Conservation (phyloP, 352 stramenopile species). For the Phytopythium kandeliae region DNA sequence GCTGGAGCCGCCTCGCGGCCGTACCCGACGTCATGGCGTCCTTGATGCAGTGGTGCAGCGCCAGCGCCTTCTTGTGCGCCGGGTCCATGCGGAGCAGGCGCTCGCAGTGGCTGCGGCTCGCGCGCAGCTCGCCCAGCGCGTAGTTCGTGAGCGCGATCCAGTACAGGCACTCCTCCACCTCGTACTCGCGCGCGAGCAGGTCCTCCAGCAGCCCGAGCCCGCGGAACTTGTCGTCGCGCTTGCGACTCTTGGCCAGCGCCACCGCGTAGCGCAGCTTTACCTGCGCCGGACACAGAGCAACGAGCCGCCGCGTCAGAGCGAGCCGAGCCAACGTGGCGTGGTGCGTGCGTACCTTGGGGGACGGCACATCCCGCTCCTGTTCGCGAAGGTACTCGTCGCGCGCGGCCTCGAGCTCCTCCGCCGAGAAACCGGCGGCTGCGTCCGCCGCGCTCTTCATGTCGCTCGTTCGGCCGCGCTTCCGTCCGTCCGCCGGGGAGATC, state of each 20-base stretch:
- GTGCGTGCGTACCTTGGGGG: slow-evolving; percentile 26
- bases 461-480: slow-evolving; percentile 6
- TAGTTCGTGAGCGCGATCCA: slow-evolving; percentile 73
- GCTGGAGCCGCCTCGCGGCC: too few species aligned
- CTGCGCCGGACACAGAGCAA: slow-evolving; percentile 11
- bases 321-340: too few species aligned
- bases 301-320: background rate
- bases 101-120: slow-evolving; percentile 68
- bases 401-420: slow-evolving; percentile 59
- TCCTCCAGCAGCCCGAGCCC: slow-evolving; percentile 72
- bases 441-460: slow-evolving; percentile 26
- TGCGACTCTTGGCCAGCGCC: slow-evolving; percentile 68
- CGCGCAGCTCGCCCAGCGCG: slow-evolving; percentile 58
- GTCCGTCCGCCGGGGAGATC: too few species aligned
- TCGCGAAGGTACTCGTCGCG: slow-evolving; percentile 73
- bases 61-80: slow-evolving; percentile 59
- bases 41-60: slow-evolving; percentile 74
- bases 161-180: slow-evolving; percentile 66
- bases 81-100: slow-evolving; percentile 70
- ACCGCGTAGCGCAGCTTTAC: slow-evolving; percentile 72
- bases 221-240: slow-evolving; percentile 76
- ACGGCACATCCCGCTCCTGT: slow-evolving; percentile 69
- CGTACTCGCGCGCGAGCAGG: slow-evolving; percentile 44
- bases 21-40: slow-evolving; percentile 55
- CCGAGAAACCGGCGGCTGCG: slow-evolving; percentile 64